phyloP scores from a whole-genome alignment of 768 basidiomycete species.

The Suillus cothurnatus region DNA sequence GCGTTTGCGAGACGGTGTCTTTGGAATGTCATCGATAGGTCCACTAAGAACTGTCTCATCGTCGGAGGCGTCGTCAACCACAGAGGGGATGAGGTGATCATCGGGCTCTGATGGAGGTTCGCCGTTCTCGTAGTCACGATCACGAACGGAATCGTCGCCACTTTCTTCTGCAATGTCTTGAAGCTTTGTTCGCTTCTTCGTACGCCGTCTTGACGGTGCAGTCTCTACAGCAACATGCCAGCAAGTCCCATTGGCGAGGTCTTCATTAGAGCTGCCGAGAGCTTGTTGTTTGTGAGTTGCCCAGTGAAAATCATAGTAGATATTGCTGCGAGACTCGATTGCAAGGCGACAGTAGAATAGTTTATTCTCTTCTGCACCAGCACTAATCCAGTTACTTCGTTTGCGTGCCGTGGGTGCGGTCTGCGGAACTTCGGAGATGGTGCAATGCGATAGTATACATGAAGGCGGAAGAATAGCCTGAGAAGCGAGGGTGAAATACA shows the following conservation, averaged over 20 bases:
- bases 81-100: conserved; percentile 22
- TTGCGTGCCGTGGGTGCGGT: conserved; percentile 15
- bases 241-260: conserved; percentile 37
- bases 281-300: conserved; percentile 45
- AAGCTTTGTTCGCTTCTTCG: conserved; percentile 22
- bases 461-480: conserved; percentile 52
- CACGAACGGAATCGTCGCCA: conserved; percentile 4
- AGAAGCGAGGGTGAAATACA: conserved; percentile 63
- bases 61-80: conserved; percentile 21
- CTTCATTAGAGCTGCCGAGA: conserved; percentile 30
- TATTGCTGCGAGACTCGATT: conserved; percentile 55
- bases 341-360: conserved; percentile 61
- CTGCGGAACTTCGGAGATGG: conserved; percentile 36
- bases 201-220: conserved; percentile 10
- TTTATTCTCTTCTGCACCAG: conserved; percentile 21
- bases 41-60: conserved; percentile 33
- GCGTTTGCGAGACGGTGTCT: conserved; percentile 59
- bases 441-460: conserved; percentile 54
- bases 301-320: conserved; percentile 70
- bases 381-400: conserved; percentile 25
- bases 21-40: conserved; percentile 34
- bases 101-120: conserved; percentile 22
- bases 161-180: conserved; percentile 25
- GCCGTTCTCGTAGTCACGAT: conserved; percentile 25
- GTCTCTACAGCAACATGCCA: conserved; percentile 48